Conservation (phyloP, 495 filamentous ascomycete genomes). For the Letharia lupina region DNA sequence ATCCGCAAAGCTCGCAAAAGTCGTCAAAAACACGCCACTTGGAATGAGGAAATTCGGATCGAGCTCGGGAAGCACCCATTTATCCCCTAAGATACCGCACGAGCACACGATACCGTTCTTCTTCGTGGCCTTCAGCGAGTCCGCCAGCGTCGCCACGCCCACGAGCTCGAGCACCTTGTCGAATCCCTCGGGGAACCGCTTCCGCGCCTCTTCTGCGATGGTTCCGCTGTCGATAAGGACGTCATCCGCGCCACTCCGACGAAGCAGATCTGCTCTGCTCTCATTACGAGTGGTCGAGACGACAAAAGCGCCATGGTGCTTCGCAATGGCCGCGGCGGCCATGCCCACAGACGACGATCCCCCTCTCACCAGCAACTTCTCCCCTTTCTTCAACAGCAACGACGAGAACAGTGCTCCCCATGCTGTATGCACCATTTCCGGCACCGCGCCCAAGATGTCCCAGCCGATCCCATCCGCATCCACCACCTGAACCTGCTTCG, state of each 20-base stretch:
- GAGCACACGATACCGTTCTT: slow-evolving; percentile 39
- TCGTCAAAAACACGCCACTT: slow-evolving; percentile 36
- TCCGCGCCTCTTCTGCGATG: slow-evolving; percentile 31
- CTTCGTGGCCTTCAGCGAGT: slow-evolving; percentile 36
- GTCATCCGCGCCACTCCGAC: slow-evolving; percentile 33
- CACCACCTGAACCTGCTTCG: slow-evolving; percentile 36
- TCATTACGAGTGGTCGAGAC: slow-evolving; percentile 35
- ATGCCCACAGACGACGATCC: slow-evolving; percentile 43
- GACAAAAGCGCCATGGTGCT: slow-evolving; percentile 30
- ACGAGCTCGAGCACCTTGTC: slow-evolving; percentile 45
- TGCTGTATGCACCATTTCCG: slow-evolving; percentile 50
- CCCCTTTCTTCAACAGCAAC: slow-evolving; percentile 35
- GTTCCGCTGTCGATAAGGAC: slow-evolving; percentile 36
- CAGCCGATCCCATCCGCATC: slow-evolving; percentile 31
- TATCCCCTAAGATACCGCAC: slow-evolving; percentile 44
- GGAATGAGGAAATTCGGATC: slow-evolving; percentile 40
- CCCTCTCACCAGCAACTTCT: slow-evolving; percentile 42
- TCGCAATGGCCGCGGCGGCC: slow-evolving; percentile 41
- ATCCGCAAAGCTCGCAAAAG: slow-evolving; percentile 34
- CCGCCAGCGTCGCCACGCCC: slow-evolving; percentile 34
- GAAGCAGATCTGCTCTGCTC: slow-evolving; percentile 32
- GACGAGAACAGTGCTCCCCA: slow-evolving; percentile 38
- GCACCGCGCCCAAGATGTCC: slow-evolving; percentile 41
- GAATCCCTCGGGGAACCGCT: slow-evolving; percentile 30
- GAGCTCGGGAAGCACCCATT: slow-evolving; percentile 38